phyloP scores from a whole-genome alignment of 495 filamentous ascomycete species.

The Collariella sp. region DNA sequence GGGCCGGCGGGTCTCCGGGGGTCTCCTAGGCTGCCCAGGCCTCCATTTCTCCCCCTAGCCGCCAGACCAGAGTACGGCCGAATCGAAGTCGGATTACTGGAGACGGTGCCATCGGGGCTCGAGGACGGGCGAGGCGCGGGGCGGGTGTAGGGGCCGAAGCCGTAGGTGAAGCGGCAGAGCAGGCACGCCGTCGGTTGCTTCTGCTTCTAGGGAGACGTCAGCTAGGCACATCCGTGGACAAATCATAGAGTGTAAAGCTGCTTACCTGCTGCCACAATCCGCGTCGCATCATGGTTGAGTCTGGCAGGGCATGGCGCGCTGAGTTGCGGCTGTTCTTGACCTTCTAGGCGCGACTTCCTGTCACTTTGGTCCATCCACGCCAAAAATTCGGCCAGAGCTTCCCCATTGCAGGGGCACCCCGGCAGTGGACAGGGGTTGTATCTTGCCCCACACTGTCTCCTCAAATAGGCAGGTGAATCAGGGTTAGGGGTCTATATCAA shows the following conservation, averaged over 20 bases:
- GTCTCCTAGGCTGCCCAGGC: background rate
- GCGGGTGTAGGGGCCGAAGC: conserved; percentile 2
- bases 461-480: no score
- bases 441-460: background rate
- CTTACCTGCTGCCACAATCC: conserved; percentile 31
- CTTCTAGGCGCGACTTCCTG: background rate
- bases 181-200: conserved; percentile 20
- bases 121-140: background rate
- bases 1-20: background rate
- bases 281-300: conserved; percentile 26
- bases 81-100: background rate
- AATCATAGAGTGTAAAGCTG: no score
- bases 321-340: background rate
- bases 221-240: no score
- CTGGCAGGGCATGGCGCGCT: conserved; percentile 20
- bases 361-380: background rate
- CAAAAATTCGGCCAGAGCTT: conserved; percentile 21
- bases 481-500: background rate
- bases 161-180: conserved; percentile 21
- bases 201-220: conserved; percentile 16
- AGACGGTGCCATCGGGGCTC: background rate
- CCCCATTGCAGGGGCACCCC: background rate
- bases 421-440: background rate
- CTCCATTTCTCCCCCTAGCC: background rate
- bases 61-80: background rate